Percentiles rank a stretch among this genome's conserved stretches.
Evolutionary conservation across 495 filamentous ascomycete species (phyloP).

Genomic region (Neurospora sublineolata): DNA sequence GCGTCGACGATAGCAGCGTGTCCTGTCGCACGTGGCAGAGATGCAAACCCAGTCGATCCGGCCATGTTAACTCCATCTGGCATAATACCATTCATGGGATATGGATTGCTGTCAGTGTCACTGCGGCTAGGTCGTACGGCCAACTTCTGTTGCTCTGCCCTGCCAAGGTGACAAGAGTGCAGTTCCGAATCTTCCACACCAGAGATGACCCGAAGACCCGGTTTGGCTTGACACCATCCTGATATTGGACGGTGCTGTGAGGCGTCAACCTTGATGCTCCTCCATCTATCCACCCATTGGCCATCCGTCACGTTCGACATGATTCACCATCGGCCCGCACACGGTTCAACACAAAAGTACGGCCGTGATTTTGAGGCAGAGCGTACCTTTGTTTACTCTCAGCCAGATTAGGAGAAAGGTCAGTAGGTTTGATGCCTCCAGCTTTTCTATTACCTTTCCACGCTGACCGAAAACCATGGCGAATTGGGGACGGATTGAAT

Average conservation of each 20-base stretch:
- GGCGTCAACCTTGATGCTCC: neutral
- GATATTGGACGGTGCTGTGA: neutral
- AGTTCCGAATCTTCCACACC: neutral
- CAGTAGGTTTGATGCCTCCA: neutral
- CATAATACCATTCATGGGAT: neutral
- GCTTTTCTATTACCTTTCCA: neutral
- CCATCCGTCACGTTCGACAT: neutral
- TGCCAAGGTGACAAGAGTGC: neutral
- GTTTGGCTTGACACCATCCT: neutral
- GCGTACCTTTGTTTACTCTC: neutral
- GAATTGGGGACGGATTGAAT: neutral
- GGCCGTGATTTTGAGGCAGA: neutral
- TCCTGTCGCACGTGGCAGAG: neutral
- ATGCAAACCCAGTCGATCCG: neutral
- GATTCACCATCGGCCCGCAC: neutral
- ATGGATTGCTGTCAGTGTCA: neutral
- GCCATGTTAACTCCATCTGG: neutral
- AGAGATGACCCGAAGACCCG: neutral
- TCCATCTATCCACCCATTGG: neutral
- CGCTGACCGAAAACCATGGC: neutral
- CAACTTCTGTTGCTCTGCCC: neutral
- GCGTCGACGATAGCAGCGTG: neutral
- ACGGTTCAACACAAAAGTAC: neutral
- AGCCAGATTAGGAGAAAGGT: neutral
- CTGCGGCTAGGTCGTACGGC: neutral